phyloP scores from a whole-genome alignment of 345 rosid genomes.

The Gossypium stocksii region DNA sequence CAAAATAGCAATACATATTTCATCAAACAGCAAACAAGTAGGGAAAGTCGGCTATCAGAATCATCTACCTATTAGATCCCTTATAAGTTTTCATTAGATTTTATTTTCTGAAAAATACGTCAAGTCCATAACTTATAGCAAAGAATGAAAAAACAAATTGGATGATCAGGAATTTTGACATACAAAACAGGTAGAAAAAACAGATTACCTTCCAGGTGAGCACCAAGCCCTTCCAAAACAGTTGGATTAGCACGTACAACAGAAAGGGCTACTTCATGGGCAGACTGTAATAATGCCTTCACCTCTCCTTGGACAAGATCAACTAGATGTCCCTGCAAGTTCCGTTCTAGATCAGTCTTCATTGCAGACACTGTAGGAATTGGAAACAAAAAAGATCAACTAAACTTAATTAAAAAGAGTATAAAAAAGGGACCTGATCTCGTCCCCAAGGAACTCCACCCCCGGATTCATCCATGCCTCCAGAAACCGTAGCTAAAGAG shows the following conservation, averaged over 20 bases:
- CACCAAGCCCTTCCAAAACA: constrained; percentile 90
- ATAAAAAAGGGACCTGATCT: constrained; percentile 57
- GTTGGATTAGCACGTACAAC: constrained; percentile 83
- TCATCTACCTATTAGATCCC: background rate
- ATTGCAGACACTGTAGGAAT: background rate
- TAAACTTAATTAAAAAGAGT: background rate
- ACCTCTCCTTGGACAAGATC: constrained; percentile 94
- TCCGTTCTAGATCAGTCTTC: constrained; percentile 17
- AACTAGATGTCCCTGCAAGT: constrained; percentile 71
- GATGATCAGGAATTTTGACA: background rate
- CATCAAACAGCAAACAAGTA: no score
- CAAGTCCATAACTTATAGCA: background rate
- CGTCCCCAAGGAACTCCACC: constrained; percentile 72
- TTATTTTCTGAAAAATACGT: background rate
- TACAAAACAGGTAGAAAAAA: background rate
- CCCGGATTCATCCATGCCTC: constrained; percentile 79
- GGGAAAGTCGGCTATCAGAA: background rate
- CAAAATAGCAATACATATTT: background rate
- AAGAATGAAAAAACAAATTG: background rate
- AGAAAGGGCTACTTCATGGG: constrained; percentile 62
- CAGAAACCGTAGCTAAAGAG: constrained; percentile 78
- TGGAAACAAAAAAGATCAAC: background rate
- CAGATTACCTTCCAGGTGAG: constrained; percentile 77
- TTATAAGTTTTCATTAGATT: background rate
- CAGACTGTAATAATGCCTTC: constrained; percentile 65